Evolutionary conservation across 805 yeast species (phyloP).

Genomic region (Saturnispora diversa): DNA sequence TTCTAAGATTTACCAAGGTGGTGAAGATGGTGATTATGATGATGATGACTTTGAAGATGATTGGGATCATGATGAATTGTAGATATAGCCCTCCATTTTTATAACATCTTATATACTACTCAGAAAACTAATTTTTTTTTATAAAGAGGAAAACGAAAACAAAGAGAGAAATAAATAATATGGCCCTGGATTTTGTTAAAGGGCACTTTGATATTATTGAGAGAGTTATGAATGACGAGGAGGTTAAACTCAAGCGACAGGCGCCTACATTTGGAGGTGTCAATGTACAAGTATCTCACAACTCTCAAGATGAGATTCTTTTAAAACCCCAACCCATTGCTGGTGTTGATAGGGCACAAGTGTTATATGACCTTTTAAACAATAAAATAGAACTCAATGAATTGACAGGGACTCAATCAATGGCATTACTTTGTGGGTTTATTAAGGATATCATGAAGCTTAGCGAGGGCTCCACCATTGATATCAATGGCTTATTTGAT

Average conservation of each 20-base stretch:
- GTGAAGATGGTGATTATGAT: conserved; percentile 37
- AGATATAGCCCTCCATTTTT: conserved; percentile 17
- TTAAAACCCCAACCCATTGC: conserved; percentile 1
- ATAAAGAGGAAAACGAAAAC: too few species aligned
- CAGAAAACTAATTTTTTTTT: too few species aligned
- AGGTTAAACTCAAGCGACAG: conserved; percentile 15
- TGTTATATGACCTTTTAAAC: conserved; percentile 21
- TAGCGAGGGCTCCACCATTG: conserved; percentile 3
- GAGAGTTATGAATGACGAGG: conserved; percentile 8
- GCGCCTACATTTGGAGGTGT: conserved; percentile 21
- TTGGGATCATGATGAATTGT: conserved; percentile 66
- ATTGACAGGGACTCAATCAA: conserved; percentile 24
- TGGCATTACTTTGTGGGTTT: conserved; percentile 24
- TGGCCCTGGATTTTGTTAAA: neutral
- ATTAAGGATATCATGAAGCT: conserved; percentile 23
- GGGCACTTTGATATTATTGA: neutral
- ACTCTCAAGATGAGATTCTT: conserved; percentile 5
- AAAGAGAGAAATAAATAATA: too few species aligned
- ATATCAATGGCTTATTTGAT: conserved; percentile 6
- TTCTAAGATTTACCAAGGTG: conserved; percentile 55
- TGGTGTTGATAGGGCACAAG: conserved; percentile 28
- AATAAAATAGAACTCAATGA: conserved; percentile 18
- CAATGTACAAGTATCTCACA: neutral
- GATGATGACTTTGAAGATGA: conserved; percentile 48
- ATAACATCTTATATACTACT: too few species aligned